Percentiles rank a stretch among this genome's conserved stretches.
Evolutionary conservation across 805 yeast species (phyloP).

Genomic region (Babjeviella inositovora): DNA sequence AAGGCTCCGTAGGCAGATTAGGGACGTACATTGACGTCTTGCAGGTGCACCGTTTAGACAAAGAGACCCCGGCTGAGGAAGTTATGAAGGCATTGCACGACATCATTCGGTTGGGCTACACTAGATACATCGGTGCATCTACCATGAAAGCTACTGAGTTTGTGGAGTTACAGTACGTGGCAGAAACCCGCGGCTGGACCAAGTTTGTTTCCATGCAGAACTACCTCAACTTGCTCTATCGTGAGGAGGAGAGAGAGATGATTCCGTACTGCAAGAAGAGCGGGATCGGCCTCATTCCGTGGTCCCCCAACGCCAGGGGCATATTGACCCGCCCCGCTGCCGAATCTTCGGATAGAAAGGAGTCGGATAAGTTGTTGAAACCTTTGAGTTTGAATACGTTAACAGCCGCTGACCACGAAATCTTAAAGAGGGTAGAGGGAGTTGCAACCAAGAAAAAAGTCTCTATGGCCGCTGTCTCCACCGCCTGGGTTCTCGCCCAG

Average conservation of each 20-base stretch:
- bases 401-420: constrained; percentile 10
- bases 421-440: constrained; percentile 36
- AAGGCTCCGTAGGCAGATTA: constrained; percentile 22
- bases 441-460: constrained; percentile 27
- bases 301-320: constrained; percentile 46
- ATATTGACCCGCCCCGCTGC: constrained; percentile 28
- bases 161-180: constrained; percentile 33
- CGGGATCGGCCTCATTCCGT: constrained; percentile 44
- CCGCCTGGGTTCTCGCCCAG: constrained; percentile 36
- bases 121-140: constrained; percentile 48
- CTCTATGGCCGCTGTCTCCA: constrained; percentile 38
- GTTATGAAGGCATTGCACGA: constrained; percentile 41
- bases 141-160: constrained; percentile 42
- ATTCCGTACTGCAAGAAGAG: constrained; percentile 33
- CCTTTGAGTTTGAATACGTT: constrained; percentile 6
- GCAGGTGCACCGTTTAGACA: constrained; percentile 42
- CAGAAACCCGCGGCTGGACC: constrained; percentile 39
- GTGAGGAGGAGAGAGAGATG: constrained; percentile 57
- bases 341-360: too few species aligned
- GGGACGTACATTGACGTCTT: constrained; percentile 37
- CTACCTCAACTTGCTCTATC: constrained; percentile 33
- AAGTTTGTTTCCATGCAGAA: constrained; percentile 48
- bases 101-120: constrained; percentile 24
- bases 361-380: constrained; percentile 1
- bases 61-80: constrained; percentile 28